Conservation (phyloP, 2,329 filamentous ascomycete genomes). For the Arthrobotrys sphaeroides region DNA sequence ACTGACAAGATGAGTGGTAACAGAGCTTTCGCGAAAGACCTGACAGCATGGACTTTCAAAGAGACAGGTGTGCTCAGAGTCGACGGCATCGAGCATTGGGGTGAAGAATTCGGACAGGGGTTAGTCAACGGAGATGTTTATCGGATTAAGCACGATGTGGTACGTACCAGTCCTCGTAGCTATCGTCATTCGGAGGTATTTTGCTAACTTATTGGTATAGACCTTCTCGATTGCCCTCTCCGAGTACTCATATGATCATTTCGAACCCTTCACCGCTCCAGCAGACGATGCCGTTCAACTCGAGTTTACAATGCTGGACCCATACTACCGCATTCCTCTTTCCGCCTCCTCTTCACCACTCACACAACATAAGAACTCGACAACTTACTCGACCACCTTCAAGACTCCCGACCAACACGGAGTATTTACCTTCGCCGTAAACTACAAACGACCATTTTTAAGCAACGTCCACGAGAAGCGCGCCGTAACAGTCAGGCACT, state of each 20-base stretch:
- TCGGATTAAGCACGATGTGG: conserved; percentile 94
- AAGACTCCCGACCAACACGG: conserved; percentile 94
- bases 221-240: conserved; percentile 88
- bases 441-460: conserved; percentile 95
- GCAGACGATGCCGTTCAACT: conserved; percentile 81
- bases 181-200: neutral
- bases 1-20: conserved; percentile 73
- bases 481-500: conserved; percentile 92
- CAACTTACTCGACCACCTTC: conserved; percentile 79
- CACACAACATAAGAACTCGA: conserved; percentile 66
- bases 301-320: conserved; percentile 98
- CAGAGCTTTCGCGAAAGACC: conserved; percentile 81
- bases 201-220: conserved; percentile 63
- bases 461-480: conserved; percentile 91
- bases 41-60: conserved; percentile 96
- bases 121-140: conserved; percentile 83
- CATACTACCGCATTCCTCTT: conserved; percentile 89
- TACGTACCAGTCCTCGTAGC: conserved; percentile 66
- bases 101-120: conserved; percentile 63
- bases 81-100: conserved; percentile 80
- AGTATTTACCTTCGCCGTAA: conserved; percentile 97
- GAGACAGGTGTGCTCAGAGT: conserved; percentile 90
- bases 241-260: conserved; percentile 80
- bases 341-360: conserved; percentile 66
- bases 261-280: conserved; percentile 76